Evolutionary conservation across 2,329 filamentous ascomycete genomes (phyloP).

Genomic region (Fusarium sp.): DNA sequence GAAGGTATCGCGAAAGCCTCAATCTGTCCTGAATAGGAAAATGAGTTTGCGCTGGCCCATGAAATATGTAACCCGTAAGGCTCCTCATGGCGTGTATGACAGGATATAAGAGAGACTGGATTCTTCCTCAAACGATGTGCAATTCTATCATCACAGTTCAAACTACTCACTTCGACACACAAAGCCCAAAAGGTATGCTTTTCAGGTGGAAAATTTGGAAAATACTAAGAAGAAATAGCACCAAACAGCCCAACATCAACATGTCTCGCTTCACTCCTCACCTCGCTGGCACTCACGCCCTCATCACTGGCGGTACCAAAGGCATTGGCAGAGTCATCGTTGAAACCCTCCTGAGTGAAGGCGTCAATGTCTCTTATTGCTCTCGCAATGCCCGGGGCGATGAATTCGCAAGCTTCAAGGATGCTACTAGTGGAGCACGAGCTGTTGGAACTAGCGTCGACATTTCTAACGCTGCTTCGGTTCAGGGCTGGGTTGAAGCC

Average conservation of each 20-base stretch:
- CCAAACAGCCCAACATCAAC: too few species aligned
- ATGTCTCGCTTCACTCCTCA: conserved; percentile 21
- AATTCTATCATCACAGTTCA: not conserved
- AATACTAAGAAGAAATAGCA: not conserved
- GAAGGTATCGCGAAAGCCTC: not conserved
- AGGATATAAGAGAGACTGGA: not conserved
- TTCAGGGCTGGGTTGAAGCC: conserved; percentile 4
- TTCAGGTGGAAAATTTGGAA: not conserved
- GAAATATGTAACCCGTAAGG: rapidly evolving
- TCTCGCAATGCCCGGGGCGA: conserved; percentile 34
- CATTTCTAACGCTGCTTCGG: conserved; percentile 26
- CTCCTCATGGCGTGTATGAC: rapidly evolving
- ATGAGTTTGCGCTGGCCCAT: not conserved
- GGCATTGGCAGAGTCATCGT: conserved; percentile 44
- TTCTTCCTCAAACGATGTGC: not conserved
- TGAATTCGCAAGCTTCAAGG: conserved; percentile 38
- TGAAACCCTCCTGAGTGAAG: conserved; percentile 38
- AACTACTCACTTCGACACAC: rapidly evolving
- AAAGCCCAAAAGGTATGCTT: not conserved
- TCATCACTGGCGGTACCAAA: conserved; percentile 34
- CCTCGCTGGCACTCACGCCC: conserved; percentile 5
- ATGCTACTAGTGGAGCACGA: conserved; percentile 10
- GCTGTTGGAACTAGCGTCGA: conserved; percentile 42
- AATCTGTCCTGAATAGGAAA: not conserved
- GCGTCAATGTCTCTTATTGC: conserved; percentile 47